phyloP scores from a whole-genome alignment of 257 asterid genomes.

The Capsicum baccatum region DNA sequence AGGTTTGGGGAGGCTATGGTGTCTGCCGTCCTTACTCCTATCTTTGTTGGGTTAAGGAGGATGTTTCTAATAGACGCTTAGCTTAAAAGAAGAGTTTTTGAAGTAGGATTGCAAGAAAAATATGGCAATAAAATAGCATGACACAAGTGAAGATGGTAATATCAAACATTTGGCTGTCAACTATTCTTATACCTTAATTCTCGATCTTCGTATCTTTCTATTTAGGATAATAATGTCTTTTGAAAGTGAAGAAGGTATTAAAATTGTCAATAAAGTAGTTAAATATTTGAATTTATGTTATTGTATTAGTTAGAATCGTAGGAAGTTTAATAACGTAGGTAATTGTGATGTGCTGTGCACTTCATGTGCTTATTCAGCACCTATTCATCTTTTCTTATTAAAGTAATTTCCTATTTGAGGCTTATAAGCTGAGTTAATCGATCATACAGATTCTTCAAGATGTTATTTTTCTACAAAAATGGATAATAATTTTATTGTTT shows the following conservation, averaged over 20 bases:
- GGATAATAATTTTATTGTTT: not conserved
- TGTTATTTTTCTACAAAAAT: not conserved
- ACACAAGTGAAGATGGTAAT: no score
- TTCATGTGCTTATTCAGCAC: conserved; percentile 21
- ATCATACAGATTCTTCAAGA: not conserved
- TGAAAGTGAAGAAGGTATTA: not conserved
- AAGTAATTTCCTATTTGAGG: not conserved
- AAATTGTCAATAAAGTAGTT: not conserved
- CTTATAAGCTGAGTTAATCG: not conserved
- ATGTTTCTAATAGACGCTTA: no score
- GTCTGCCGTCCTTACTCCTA: no score
- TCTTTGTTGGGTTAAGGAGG: no score
- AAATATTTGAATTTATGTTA: not conserved
- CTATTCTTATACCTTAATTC: no score
- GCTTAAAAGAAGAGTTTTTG: no score
- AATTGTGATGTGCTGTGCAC: not conserved
- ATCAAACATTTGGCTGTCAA: no score
- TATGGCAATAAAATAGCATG: no score
- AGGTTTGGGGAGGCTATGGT: no score
- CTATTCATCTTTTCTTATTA: conserved; percentile 4
- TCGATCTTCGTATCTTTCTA: no score
- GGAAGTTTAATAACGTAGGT: not conserved
- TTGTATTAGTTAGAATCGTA: not conserved
- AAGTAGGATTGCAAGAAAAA: no score
- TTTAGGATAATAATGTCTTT: no score